Evolutionary conservation across 1,284 basidiomycete species (phyloP).

Genomic region (Clitocybe nebularis): DNA sequence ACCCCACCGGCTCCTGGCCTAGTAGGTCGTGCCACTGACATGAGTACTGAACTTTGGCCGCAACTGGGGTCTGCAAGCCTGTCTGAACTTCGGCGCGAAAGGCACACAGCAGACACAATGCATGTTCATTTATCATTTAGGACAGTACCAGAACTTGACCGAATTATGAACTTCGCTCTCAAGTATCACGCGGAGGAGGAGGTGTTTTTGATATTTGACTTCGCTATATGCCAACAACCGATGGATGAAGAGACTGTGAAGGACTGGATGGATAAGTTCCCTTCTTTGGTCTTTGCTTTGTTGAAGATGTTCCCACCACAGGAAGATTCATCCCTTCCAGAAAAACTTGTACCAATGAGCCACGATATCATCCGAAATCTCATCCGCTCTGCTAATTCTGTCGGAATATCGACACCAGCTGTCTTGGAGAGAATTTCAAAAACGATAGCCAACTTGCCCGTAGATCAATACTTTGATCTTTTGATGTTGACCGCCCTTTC

Average conservation of each 20-base stretch:
- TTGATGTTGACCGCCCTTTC: constrained; percentile 46
- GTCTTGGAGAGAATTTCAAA: constrained; percentile 50
- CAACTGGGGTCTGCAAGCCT: constrained; percentile 1
- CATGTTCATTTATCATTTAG: constrained; percentile 26
- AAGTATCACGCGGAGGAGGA: constrained; percentile 50
- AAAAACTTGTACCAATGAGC: constrained; percentile 28
- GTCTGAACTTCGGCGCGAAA: constrained; percentile 5
- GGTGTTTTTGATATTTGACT: constrained; percentile 47
- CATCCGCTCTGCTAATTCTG: constrained; percentile 48
- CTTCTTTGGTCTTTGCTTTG: constrained; percentile 49
- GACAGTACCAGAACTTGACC: constrained; percentile 31
- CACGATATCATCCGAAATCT: constrained; percentile 40
- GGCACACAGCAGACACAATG: constrained; percentile 29
- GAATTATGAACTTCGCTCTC: constrained; percentile 35
- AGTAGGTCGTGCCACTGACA: constrained; percentile 7
- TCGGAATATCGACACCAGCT: constrained; percentile 51
- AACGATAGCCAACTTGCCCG: constrained; percentile 36
- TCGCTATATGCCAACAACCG: constrained; percentile 30
- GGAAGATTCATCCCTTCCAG: constrained; percentile 29
- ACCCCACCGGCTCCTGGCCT: constrained; percentile 2
- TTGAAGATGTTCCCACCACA: constrained; percentile 44
- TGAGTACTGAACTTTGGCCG: constrained; percentile 7
- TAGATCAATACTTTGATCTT: constrained; percentile 45
- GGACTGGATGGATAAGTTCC: constrained; percentile 43
- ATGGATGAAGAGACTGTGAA: constrained; percentile 28